Evolutionary conservation across 2,329 filamentous ascomycete species (phyloP), one percentile per base, ranked within the genome.

Genomic region (Cladosporium sp.): DNA sequence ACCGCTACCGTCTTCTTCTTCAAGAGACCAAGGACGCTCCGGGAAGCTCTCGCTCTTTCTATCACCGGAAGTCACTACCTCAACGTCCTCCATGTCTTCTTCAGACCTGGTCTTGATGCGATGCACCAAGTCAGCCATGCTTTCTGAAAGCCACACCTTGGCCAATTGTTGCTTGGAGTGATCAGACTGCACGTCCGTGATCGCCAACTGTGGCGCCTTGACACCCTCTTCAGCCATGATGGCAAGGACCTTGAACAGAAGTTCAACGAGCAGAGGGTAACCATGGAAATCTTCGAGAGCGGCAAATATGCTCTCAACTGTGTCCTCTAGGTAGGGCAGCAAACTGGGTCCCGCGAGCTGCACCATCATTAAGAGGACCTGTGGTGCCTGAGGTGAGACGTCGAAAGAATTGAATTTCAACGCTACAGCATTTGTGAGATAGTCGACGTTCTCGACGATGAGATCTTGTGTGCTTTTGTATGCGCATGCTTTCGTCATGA

Each of bases 261-360:
- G 80, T 65, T 95, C 89, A 1, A 95, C 91, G 53, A 98, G 83
- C 14, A 79, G 73, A 0, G 89, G 84, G 66, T 98, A 97, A 1
- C 93, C 93, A 63, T 98, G 93, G 62, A 93, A 98, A 63, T 89
- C 88, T 60, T 96, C 90, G n/a, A 98, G 73, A 0, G 91, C 89
- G 0, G 87, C 86, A 67, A 98, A 97, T 37, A 98, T 89, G 0
- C 89, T 92, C 4, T 85, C 86, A 3, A 97, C 84, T 1, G 95
- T 82, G 65, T 98, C 93, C 64, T 97, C 92, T 1, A 98, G 75
- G 64, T 91, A 96, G 0, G 91, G 90, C 9, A 98, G 77, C 18
- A 98, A 69, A 7, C 78, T 78, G 1, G 90, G 84, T 0, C 93
- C 93, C 14, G 90, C 89, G 11, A 98, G 78, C 22, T 82, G 84